Evolutionary conservation across 768 basidiomycete genomes (phyloP).

Genomic region (Mycena maculata): DNA sequence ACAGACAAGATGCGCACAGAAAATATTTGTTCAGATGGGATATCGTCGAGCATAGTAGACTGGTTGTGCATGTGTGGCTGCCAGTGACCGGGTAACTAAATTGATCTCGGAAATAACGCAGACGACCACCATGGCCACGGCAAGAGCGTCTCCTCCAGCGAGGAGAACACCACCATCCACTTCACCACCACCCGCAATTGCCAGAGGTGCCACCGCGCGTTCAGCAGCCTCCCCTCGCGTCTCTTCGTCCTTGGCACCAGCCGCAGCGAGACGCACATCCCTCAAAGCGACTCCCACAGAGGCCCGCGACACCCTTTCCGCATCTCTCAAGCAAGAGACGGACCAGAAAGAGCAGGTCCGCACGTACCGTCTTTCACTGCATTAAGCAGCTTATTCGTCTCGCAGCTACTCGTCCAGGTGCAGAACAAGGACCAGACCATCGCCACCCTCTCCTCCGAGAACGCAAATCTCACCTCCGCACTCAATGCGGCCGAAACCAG

Average conservation of each 20-base stretch:
- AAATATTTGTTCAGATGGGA: slow-evolving; percentile 19
- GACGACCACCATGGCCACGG: slow-evolving; percentile 52
- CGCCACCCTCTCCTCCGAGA: slow-evolving; percentile 68
- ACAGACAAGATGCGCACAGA: slow-evolving; percentile 10
- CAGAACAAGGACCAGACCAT: slow-evolving; percentile 85
- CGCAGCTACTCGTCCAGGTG: slow-evolving; percentile 77
- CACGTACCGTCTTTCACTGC: slow-evolving; percentile 20
- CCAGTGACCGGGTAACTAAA: background rate
- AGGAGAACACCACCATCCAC: slow-evolving; percentile 60
- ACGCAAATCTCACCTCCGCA: slow-evolving; percentile 70
- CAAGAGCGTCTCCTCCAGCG: slow-evolving; percentile 59
- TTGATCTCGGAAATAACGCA: background rate
- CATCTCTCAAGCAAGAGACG: slow-evolving; percentile 79
- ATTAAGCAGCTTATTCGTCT: slow-evolving; percentile 19
- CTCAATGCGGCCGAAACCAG: slow-evolving; percentile 77
- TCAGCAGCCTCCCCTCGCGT: slow-evolving; percentile 71
- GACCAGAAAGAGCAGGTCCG: slow-evolving; percentile 85
- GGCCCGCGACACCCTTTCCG: slow-evolving; percentile 65
- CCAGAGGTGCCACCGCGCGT: slow-evolving; percentile 71
- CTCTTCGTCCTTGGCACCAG: slow-evolving; percentile 62
- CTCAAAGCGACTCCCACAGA: slow-evolving; percentile 62
- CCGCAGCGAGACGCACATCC: slow-evolving; percentile 62
- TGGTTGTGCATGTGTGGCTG: background rate
- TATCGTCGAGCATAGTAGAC: background rate
- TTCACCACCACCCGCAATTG: slow-evolving; percentile 56